A percentile compares a stretch with the other conserved stretches of the same genome.
Conservation (phyloP, 768 basidiomycete genomes). For the Lepiota brunneoincarnata region DNA sequence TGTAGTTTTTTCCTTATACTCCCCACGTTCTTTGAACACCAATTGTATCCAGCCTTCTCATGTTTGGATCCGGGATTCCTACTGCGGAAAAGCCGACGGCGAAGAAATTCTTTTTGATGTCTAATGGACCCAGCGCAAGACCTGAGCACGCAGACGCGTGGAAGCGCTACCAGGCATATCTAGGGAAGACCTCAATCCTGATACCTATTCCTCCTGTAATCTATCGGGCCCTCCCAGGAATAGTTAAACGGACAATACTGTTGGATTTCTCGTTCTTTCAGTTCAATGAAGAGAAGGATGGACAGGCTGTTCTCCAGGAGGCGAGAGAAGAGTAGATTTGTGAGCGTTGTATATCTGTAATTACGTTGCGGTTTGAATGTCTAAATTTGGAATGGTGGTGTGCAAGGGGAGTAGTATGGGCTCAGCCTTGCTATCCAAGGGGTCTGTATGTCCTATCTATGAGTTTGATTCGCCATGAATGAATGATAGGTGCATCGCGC, state of each 20-base stretch:
- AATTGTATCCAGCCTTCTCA: slow-evolving; percentile 38
- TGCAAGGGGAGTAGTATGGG: too few species aligned
- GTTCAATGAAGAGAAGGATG: slow-evolving; percentile 53
- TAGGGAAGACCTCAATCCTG: slow-evolving; percentile 55
- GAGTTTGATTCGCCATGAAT: background rate
- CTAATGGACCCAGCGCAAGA: slow-evolving; percentile 35
- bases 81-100: slow-evolving; percentile 68
- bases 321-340: slow-evolving; percentile 14
- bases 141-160: slow-evolving; percentile 37
- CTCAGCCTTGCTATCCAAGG: too few species aligned
- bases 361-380: too few species aligned
- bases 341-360: background rate
- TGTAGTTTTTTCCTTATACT: background rate
- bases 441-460: too few species aligned
- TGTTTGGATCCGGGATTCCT: slow-evolving; percentile 71
- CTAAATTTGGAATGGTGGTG: too few species aligned
- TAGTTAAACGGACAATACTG: slow-evolving; percentile 53
- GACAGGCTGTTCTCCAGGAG: slow-evolving; percentile 38
- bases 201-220: slow-evolving; percentile 57
- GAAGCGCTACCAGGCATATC: slow-evolving; percentile 54
- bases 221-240: slow-evolving; percentile 48
- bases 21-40: background rate
- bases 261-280: slow-evolving; percentile 63
- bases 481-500: background rate
- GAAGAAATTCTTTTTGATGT: slow-evolving; percentile 53